Evolutionary conservation across 805 yeast species (phyloP).

Genomic region (Candida coquimbonensis): DNA sequence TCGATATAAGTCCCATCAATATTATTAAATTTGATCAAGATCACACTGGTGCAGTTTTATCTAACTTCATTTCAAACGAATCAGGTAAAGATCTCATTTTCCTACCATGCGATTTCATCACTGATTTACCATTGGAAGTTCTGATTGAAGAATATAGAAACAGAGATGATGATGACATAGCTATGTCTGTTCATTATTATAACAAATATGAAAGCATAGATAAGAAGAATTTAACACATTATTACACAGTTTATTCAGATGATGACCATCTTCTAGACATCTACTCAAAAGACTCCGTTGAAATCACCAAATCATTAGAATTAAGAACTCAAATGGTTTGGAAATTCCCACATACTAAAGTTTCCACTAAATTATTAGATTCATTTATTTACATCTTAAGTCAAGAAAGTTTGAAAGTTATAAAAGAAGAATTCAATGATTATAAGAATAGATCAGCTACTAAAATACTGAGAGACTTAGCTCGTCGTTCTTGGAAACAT

Average conservation of each 20-base stretch:
- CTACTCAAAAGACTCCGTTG: conserved; percentile 61
- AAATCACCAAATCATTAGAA: conserved; percentile 62
- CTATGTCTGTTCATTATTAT: conserved; percentile 69
- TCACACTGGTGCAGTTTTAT: conserved; percentile 58
- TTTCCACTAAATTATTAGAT: conserved; percentile 70
- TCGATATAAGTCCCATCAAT: conserved; percentile 29
- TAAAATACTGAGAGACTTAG: conserved; percentile 76
- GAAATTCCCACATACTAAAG: conserved; percentile 74
- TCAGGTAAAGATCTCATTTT: conserved; percentile 55
- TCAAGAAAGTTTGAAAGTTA: conserved; percentile 42
- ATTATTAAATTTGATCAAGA: conserved; percentile 39
- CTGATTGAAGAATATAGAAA: conserved; percentile 78
- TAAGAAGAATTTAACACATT: conserved; percentile 61
- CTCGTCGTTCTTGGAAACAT: conserved; percentile 90
- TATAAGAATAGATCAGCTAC: conserved; percentile 39
- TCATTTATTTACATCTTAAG: conserved; percentile 66
- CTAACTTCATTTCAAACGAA: conserved; percentile 37
- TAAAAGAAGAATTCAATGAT: conserved; percentile 30
- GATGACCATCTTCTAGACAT: conserved; percentile 56
- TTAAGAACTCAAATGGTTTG: conserved; percentile 84
- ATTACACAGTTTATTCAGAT: conserved; percentile 61
- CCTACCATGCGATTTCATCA: conserved; percentile 89
- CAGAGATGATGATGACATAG: conserved; percentile 58
- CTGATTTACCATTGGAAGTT: conserved; percentile 87
- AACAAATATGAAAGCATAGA: conserved; percentile 74